phyloP scores from a whole-genome alignment of 2,329 filamentous ascomycete species.

The Colletotrichum sp. region DNA sequence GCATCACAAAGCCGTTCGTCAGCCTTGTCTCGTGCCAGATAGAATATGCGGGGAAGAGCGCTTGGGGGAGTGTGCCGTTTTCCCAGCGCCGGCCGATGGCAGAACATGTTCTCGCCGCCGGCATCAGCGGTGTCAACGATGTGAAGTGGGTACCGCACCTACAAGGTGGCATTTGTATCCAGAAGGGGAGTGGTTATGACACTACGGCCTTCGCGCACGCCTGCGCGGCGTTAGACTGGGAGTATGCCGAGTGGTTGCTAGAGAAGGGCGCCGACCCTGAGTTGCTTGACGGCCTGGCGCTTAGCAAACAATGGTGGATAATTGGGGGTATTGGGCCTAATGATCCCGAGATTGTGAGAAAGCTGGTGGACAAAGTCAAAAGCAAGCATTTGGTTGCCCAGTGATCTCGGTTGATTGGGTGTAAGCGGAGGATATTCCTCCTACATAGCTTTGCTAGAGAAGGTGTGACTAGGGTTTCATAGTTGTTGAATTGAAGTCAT shows the following conservation, averaged over 20 bases:
- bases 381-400: background rate
- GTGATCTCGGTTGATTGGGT: background rate
- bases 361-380: background rate
- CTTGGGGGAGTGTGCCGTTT: fast-evolving
- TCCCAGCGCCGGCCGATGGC: background rate
- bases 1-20: background rate
- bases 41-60: too few species aligned
- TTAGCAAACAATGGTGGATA: background rate
- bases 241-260: background rate
- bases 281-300: background rate
- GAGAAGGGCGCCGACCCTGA: background rate
- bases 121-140: background rate
- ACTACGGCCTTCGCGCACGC: background rate
- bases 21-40: background rate
- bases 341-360: background rate
- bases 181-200: background rate
- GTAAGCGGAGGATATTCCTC: background rate
- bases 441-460: fast-evolving
- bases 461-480: background rate
- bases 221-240: background rate
- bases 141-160: background rate
- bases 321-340: fast-evolving
- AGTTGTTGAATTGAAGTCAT: background rate
- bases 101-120: background rate
- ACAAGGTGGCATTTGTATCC: fast-evolving